Evolutionary conservation across 2,329 filamentous ascomycete species (phyloP).

Genomic region (Lachnellula suecica): DNA sequence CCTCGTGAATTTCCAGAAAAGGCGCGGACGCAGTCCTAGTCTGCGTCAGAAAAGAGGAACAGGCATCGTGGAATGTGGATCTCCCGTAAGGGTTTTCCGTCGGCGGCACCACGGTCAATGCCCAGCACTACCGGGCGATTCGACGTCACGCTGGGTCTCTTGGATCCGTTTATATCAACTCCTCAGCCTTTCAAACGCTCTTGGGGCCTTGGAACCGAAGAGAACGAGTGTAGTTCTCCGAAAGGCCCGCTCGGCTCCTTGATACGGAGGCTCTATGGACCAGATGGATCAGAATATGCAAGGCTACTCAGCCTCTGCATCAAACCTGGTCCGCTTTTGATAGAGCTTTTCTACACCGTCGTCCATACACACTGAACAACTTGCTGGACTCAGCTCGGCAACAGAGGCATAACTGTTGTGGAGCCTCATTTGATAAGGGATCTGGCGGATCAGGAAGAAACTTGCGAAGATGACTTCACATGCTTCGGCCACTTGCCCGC

Average conservation of each 20-base stretch:
- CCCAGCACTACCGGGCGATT: conserved; percentile 9
- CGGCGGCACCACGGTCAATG: conserved; percentile 18
- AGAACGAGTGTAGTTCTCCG: conserved; percentile 3
- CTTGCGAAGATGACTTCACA: conserved; percentile 21
- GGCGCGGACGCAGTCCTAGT: too few species aligned
- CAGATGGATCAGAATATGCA: neutral
- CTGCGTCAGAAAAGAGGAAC: conserved; percentile 8
- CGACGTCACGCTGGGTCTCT: conserved; percentile 21
- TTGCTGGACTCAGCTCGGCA: conserved; percentile 11
- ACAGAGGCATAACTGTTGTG: conserved; percentile 6
- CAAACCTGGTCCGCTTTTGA: conserved; percentile 26
- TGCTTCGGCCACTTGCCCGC: conserved; percentile 7
- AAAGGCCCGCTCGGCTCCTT: conserved; percentile 20
- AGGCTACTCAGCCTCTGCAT: conserved; percentile 13
- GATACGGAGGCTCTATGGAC: conserved; percentile 10
- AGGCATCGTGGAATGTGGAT: conserved; percentile 15
- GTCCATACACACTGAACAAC: conserved; percentile 19
- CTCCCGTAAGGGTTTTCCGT: neutral
- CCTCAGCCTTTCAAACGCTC: conserved; percentile 5
- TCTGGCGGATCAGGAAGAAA: conserved; percentile 4
- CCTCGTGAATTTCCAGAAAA: neutral
- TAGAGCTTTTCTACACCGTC: conserved; percentile 23
- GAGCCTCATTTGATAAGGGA: conserved; percentile 10
- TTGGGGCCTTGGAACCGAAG: conserved; percentile 3
- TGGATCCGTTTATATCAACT: neutral